Base-by-base conservation (phyloP, 2,329 filamentous ascomycete genomes). In the Talaromyces rugulosus region DNA sequence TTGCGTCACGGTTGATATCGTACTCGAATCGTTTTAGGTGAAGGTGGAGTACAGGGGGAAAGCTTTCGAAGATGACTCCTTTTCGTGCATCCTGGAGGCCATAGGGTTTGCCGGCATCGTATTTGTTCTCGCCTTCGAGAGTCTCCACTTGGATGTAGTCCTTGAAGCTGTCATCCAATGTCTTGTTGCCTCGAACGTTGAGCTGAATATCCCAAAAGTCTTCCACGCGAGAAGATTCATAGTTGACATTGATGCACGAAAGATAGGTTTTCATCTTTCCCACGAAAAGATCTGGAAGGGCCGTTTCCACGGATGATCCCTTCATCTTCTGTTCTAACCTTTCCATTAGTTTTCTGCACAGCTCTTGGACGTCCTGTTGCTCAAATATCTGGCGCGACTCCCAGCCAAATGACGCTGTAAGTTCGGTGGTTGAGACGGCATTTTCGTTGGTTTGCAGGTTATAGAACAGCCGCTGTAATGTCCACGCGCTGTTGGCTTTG, bases 171-270 rank as follows among this genome's bases (percentile, higher is more conserved):
- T 96, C 92, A 66, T 96, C 89, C 34, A 99, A 81, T 64, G 90
- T 94, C 78, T 91, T 92, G 82, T 96, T 97, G 34, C 92, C 93
- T 65, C 90, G 90, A 57, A 99, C 96, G 68, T 98, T 99, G 68
- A 99, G 85, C 74, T 99, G 95, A 63, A 99, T 91, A 74, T 99
- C 95, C 95, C 95, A 99, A 75, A 97, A 99, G 69, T 99, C 96
- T 76, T 99, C 95, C 67, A 95, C 87, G 64, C 94, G 87, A 65
- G 93, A 96, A 27, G 92, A 97, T 79, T 98, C 94, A 79, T 96
- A 99, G 70, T 96, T 89, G 65, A 99, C 96, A 75, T 99, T 95
- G 75, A 99, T 97, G 80, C 96, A 99, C 27, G 91, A 96, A 66
- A 99, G 96, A 76, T 98, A 99, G 0, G 95, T 99, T 80, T 98